A percentile compares a stretch with the other conserved stretches of the same genome.
phyloP scores from a whole-genome alignment of 257 asterid genomes.

The Echium plantagineum region DNA sequence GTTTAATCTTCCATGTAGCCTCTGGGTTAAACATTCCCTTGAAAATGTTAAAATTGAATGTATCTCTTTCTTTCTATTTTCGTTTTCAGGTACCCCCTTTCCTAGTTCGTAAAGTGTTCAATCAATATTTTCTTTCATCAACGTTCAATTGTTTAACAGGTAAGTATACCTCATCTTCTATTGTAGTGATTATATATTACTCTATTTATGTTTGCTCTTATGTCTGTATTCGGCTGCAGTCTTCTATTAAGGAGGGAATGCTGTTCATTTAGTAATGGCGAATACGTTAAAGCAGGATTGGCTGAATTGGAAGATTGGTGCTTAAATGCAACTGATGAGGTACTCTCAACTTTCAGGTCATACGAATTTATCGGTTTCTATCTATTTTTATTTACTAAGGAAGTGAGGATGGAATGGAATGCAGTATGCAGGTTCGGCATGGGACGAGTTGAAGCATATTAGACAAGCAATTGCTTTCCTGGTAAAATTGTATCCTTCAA shows the following conservation, averaged over 20 bases:
- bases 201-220: slow-evolving; percentile 3
- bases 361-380: slow-evolving; percentile 2
- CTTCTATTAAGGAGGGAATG: slow-evolving; percentile 92
- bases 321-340: slow-evolving; percentile 74
- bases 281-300: slow-evolving; percentile 90
- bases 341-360: slow-evolving; percentile 13
- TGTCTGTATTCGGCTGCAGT: slow-evolving; percentile 32
- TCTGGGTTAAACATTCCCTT: neutral
- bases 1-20: neutral
- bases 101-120: slow-evolving; percentile 94
- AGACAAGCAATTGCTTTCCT: slow-evolving; percentile 96
- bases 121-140: slow-evolving; percentile 95
- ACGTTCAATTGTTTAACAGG: slow-evolving; percentile 97
- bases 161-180: slow-evolving; percentile 14
- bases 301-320: slow-evolving; percentile 96
- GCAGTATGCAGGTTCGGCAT: slow-evolving; percentile 94
- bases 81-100: slow-evolving; percentile 80
- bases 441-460: slow-evolving; percentile 98
- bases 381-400: neutral
- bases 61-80: neutral
- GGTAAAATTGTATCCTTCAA: slow-evolving; percentile 26
- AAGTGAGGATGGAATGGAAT: slow-evolving; percentile 16
- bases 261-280: slow-evolving; percentile 95
- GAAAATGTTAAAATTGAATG: neutral
- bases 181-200: neutral